Base-by-base conservation (phyloP, 805 yeast genomes). In the Candida broadrunensis region DNA sequence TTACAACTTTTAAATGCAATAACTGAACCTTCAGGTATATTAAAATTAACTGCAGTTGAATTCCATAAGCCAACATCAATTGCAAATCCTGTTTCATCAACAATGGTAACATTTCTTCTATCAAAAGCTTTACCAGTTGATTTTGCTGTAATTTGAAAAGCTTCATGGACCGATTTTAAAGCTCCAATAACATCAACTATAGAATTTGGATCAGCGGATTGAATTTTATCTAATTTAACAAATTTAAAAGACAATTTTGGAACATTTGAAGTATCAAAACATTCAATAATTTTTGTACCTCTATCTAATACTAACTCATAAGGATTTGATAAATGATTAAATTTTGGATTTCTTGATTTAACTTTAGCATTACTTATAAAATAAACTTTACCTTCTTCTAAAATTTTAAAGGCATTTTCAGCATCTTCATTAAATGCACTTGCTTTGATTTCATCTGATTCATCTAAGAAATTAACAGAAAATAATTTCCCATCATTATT, bases 391-490 rank as follows among this genome's bases (percentile, higher is more conserved):
- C 96, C 97, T 58, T 89, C 98, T 60, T 86, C 86, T 37, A 93
- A 65, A 23, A 81, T 54, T 51, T 84, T 86, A 67, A 78, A 83
- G 57, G 78, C 85, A 57, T 79, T 81, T 44, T 86, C 95, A 11
- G 91, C 97, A 52, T 78, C 76, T 29, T 88, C 91, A 60, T 86
- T 87, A 65, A 93, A 93, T 1, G 93, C 97, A 2, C 98, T 89
- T 9, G 96, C 97, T 55, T 93, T 78, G 52, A 93, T 93, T 68
- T 93, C 98, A 54, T 93, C 96, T 5, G 97, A 85, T 60, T 93
- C 96, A 60, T 93, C 99, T 42, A 91, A 67, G 43, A 93, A 80
- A 51, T 88, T 88, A 23, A 88, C 87, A 52, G 84, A 85, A 70
- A 93, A 89, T 44, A 93, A 74, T 61, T 87, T 86, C 41, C 99